Base-by-base conservation (phyloP, 2,329 filamentous ascomycete species). In the Uncinocarpus reesii region DNA sequence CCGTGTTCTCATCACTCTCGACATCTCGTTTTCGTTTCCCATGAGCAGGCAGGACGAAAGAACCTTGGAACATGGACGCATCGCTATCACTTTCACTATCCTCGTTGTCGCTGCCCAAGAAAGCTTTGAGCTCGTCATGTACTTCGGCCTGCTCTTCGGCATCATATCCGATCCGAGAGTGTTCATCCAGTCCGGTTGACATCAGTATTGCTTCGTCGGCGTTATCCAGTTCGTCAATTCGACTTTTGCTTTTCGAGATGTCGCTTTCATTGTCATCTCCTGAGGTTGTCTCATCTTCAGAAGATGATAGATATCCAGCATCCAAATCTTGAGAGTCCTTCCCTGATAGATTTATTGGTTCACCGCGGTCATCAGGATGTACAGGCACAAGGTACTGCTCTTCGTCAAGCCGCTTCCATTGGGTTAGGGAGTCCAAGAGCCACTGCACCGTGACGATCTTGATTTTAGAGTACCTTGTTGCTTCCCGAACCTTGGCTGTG, bases 361-460 rank as follows among this genome's bases (percentile, higher is more conserved):
- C 65, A 3, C 67, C 66, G 11, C 78, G 73, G 56, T 87, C 83
- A 15, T 81, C 77, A 0, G 83, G 79, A 44, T 87, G 81, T 2
- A 88, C 75, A n/a, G 83, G 74, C 40, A 94, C 75, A n/a, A 84
- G 71, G 60, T 90, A 95, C 0, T 83, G 81, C 2, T 74, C 74
- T 63, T 95, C 89, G 48, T 92, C 81, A 8, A 93, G 71, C 49
- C 78, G 81, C 53, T 77, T 74, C 92, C 92, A 98, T 62, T 84
- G 83, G 21, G 80, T 83, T 54, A 96, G 79, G 48, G 83, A 93
- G 56, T 89, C 84, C 26, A 82, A 76, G 24, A 98, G 79, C 92
- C 92, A 98, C 58, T 86, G 80, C 46, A 88, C 84, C 57, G 83
- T 88, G 41, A 98, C 92, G 50, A 98, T 94, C 63, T 88, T 89